These are phyloP conservation scores for Microsporum audouinii DNA, from an alignment of 2,329 filamentous ascomycete genomes.

Conservation along the genomic window DNA sequence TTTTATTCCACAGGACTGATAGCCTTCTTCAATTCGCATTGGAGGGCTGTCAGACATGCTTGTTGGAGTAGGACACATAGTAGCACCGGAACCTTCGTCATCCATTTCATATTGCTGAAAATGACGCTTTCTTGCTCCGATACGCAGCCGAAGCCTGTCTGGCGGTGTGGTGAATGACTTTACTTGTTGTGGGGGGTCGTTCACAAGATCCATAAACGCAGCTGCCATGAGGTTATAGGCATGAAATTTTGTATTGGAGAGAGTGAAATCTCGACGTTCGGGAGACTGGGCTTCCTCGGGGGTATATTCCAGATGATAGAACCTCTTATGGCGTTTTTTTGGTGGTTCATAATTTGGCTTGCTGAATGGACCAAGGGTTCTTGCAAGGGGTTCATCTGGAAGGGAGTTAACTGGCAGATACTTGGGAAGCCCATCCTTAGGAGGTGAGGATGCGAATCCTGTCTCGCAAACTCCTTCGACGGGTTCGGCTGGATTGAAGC, in stretches of 20 bases:
- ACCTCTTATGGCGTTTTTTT: slow-evolving; percentile 27
- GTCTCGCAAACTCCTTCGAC: background rate
- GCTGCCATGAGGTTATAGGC: slow-evolving; percentile 32
- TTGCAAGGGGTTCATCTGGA: slow-evolving; percentile 23
- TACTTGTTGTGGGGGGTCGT: slow-evolving; percentile 24
- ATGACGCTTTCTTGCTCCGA: slow-evolving; percentile 34
- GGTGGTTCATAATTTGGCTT: slow-evolving; percentile 28
- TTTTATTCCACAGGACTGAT: slow-evolving; percentile 27
- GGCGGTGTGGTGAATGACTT: slow-evolving; percentile 21
- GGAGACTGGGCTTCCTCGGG: slow-evolving; percentile 15
- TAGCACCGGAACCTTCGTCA: slow-evolving; percentile 17
- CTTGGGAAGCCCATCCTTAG: slow-evolving; percentile 10
- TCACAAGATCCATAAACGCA: slow-evolving; percentile 35
- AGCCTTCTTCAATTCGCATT: slow-evolving; percentile 30
- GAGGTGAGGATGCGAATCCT: background rate
- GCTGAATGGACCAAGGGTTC: slow-evolving; percentile 19
- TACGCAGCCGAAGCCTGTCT: slow-evolving; percentile 33
- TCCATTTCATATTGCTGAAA: slow-evolving; percentile 28
- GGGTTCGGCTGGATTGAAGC: slow-evolving; percentile 11
- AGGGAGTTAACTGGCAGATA: slow-evolving; percentile 14
- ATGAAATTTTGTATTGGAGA: slow-evolving; percentile 35
- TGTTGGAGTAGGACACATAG: slow-evolving; percentile 22
- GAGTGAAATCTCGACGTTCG: slow-evolving; percentile 30
- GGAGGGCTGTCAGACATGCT: slow-evolving; percentile 20
- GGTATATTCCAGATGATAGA: slow-evolving; percentile 33